Percentiles rank a stretch among this genome's conserved stretches.
These are phyloP conservation scores for Trichophyton verrucosum DNA, from an alignment of 2,329 filamentous ascomycete species.

Conservation along the genomic window DNA sequence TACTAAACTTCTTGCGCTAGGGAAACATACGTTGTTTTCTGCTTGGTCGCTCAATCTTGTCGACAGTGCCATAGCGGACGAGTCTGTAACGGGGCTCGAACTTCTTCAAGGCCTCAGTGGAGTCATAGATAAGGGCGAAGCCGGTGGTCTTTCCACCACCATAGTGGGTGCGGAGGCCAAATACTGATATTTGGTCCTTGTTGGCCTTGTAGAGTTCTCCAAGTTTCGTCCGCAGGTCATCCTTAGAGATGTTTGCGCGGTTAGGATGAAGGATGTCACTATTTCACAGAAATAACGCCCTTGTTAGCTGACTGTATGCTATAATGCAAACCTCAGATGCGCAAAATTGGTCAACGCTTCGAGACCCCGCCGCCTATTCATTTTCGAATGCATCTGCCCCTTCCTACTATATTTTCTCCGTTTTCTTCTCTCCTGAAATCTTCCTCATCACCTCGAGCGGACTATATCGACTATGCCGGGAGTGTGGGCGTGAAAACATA, in stretches of 20 bases:
- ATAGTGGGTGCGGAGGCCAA: conserved; percentile 96
- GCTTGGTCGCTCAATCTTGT: conserved; percentile 92
- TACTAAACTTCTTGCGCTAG: not conserved
- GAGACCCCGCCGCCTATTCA: conserved; percentile 6
- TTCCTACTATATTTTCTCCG: not conserved
- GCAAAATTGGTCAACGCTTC: not conserved
- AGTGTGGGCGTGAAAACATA: not conserved
- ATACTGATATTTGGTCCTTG: conserved; percentile 96
- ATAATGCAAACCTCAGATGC: not conserved
- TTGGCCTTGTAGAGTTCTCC: conserved; percentile 93
- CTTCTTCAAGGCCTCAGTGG: conserved; percentile 96
- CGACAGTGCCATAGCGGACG: conserved; percentile 80
- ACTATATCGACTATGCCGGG: not conserved
- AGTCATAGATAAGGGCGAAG: conserved; percentile 98
- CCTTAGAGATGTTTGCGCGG: conserved; percentile 97
- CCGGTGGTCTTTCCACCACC: conserved; percentile 99
- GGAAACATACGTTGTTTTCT: conserved; percentile 91
- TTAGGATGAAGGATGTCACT: conserved; percentile 99
- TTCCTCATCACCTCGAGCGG: not conserved
- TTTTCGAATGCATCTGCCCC: not conserved
- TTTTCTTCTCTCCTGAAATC: not conserved
- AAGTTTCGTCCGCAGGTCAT: conserved; percentile 93
- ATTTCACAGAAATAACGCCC: conserved; percentile 14
- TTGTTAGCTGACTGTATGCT: conserved; percentile 2
- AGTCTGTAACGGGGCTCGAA: conserved; percentile 98